phyloP scores from a whole-genome alignment of 371 early-diverging fungal species.

The Mucor indicus region DNA sequence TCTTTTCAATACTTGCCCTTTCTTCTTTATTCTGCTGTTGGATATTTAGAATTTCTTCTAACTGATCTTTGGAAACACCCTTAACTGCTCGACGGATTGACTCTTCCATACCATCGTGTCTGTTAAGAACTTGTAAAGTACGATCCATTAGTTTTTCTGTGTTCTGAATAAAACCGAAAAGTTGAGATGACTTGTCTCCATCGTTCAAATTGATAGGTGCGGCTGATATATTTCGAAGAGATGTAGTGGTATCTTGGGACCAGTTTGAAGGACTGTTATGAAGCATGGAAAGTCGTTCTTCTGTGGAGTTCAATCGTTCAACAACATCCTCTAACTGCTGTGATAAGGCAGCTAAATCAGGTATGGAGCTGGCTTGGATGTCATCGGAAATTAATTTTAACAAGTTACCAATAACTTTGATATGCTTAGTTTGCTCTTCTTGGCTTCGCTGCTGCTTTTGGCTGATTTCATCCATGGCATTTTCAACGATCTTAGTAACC shows the following conservation, averaged over 20 bases:
- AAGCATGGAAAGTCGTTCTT: constrained; percentile 12
- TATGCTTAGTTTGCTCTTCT: constrained; percentile 35
- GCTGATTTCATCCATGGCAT: constrained; percentile 12
- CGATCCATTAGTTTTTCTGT: constrained; percentile 44
- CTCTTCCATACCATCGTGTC: constrained; percentile 38
- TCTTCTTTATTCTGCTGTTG: constrained; percentile 23
- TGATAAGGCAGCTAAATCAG: constrained; percentile 29
- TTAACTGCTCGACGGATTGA: constrained; percentile 44
- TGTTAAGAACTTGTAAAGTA: constrained; percentile 29
- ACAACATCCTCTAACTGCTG: constrained; percentile 36
- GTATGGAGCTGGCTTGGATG: constrained; percentile 34
- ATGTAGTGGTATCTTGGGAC: background rate
- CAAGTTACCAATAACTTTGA: constrained; percentile 34
- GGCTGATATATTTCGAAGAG: background rate
- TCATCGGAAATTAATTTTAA: constrained; percentile 34
- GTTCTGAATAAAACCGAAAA: constrained; percentile 25
- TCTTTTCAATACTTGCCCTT: constrained; percentile 27
- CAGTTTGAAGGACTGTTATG: constrained; percentile 3
- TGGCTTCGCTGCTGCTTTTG: constrained; percentile 19
- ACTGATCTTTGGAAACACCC: constrained; percentile 34
- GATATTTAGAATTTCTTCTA: constrained; percentile 23
- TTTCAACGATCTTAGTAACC: constrained; percentile 7
- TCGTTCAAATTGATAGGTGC: background rate
- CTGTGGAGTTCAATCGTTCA: constrained; percentile 20
- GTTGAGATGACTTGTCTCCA: constrained; percentile 20